Evolutionary conservation across 495 filamentous ascomycete genomes (phyloP).

Genomic region (Chaetomium fimeti): DNA sequence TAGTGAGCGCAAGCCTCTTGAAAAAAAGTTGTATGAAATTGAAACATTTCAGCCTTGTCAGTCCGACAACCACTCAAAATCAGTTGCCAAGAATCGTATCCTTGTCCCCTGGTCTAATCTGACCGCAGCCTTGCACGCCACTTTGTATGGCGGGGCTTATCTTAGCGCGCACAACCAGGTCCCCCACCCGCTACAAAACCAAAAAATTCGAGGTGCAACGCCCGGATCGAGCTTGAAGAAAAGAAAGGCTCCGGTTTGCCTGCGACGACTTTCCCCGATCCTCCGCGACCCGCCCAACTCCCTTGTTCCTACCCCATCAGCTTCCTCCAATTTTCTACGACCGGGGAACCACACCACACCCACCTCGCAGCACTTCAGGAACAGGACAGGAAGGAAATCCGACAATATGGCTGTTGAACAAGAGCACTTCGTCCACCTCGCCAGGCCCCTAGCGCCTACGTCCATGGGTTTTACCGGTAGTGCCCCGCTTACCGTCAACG

Average conservation of each 20-base stretch:
- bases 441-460: constrained; percentile 82
- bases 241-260: constrained; percentile 20
- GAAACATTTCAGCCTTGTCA: constrained; percentile 35
- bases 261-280: constrained; percentile 27
- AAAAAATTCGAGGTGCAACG: constrained; percentile 37
- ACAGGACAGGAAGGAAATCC: constrained; percentile 19
- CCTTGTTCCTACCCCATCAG: constrained; percentile 25
- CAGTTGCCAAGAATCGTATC: not conserved
- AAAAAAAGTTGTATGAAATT: constrained; percentile 28
- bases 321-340: constrained; percentile 28
- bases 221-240: constrained; percentile 21
- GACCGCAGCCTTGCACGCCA: constrained; percentile 21
- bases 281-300: constrained; percentile 25
- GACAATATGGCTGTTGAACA: constrained; percentile 71
- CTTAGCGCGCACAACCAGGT: constrained; percentile 43
- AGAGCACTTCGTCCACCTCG: constrained; percentile 88
- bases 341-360: constrained; percentile 19
- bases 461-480: constrained; percentile 73
- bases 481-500: constrained; percentile 84
- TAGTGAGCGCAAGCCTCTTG: not conserved
- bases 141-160: constrained; percentile 36
- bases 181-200: constrained; percentile 39
- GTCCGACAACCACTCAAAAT: constrained; percentile 11
- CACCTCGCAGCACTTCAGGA: constrained; percentile 22
- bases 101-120: not conserved